Evolutionary conservation across 495 filamentous ascomycete genomes (phyloP), one percentile per base, ranked within the genome.

Genomic region (Aspergillus affinis): DNA sequence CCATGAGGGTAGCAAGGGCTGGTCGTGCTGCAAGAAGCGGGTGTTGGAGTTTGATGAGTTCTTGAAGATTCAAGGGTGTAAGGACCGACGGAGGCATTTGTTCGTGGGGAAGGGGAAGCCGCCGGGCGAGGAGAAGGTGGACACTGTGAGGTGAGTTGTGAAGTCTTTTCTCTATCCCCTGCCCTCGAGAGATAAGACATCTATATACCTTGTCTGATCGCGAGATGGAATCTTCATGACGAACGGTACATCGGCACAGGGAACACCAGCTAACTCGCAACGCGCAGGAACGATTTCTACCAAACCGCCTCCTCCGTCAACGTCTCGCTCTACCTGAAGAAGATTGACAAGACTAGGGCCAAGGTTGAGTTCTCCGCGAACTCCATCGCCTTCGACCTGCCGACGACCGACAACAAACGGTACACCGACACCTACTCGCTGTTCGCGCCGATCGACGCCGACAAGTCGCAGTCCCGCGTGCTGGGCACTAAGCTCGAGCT

Each of bases 21-120:
- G 93, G 82, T 90, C 85, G 26, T 98, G 94, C 81, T 98, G 94
- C 78, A 98, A 98, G 84, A 80, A 90, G 65, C 84, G 91, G 19
- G 94, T 98, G 52, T 80, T 98, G 23, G 94, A 98, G 69, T 98
- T 98, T 68, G 94, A 98, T 72, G 88, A 98, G 75, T 98, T 98
- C 73, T 85, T 98, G 87, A 92, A 89, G 74, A 92, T 98, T 51
- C 84, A 89, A 54, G 94, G 94, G 1, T 98, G 94, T 75, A 85
- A 85, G 68, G 89, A 88, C 29, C 93, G 92, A 72, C 79, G 82
- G 52, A 81, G 81, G 61, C 94, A 98, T 77, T 69, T 96, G 58
- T 98, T 97, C 72, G 80, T 97, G 36, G 95, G 93, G 0, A 90
- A 86, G 62, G 86, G 84, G 18, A 89, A 89, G 69, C 75, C 70